Evolutionary conservation across 208 protist genomes (phyloP).

Genomic region (Leishmania martiniquensis): DNA sequence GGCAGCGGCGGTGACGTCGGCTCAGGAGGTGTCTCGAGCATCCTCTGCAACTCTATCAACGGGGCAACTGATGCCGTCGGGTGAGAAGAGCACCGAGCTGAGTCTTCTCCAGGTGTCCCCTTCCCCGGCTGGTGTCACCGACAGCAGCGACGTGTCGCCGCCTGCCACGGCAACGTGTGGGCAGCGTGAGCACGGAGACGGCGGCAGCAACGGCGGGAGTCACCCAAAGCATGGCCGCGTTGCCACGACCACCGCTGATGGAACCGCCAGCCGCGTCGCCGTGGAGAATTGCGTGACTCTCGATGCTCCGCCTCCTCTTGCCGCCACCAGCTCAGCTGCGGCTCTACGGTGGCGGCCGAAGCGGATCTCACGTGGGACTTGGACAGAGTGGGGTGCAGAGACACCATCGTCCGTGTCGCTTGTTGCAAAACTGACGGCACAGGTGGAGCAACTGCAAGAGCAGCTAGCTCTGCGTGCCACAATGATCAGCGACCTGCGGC

Average conservation of each 20-base stretch:
- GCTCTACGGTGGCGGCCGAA: slow-evolving; percentile 40
- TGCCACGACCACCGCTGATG: not conserved
- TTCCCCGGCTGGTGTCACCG: slow-evolving; percentile 16
- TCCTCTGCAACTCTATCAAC: not conserved
- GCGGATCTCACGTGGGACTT: slow-evolving; percentile 46
- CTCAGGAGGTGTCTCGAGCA: not conserved
- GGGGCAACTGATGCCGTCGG: slow-evolving; percentile 10
- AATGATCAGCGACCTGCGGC: slow-evolving; percentile 60
- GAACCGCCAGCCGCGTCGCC: not conserved
- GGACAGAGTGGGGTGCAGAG: slow-evolving; percentile 21
- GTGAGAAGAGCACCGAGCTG: not conserved
- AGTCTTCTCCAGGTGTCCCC: not conserved
- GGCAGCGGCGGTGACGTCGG: not conserved
- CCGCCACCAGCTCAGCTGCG: not conserved
- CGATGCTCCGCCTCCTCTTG: slow-evolving; percentile 3
- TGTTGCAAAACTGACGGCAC: slow-evolving; percentile 20
- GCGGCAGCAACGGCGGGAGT: not conserved
- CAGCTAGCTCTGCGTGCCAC: slow-evolving; percentile 50
- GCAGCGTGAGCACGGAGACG: not conserved
- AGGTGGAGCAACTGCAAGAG: slow-evolving; percentile 45
- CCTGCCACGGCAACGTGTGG: not conserved
- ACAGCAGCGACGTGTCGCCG: slow-evolving; percentile 20
- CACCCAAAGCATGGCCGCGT: not conserved
- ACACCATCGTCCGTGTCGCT: not conserved
- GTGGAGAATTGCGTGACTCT: not conserved